Evolutionary conservation across 106 monocot genomes (phyloP).

Genomic region (Triglochin maritima): DNA sequence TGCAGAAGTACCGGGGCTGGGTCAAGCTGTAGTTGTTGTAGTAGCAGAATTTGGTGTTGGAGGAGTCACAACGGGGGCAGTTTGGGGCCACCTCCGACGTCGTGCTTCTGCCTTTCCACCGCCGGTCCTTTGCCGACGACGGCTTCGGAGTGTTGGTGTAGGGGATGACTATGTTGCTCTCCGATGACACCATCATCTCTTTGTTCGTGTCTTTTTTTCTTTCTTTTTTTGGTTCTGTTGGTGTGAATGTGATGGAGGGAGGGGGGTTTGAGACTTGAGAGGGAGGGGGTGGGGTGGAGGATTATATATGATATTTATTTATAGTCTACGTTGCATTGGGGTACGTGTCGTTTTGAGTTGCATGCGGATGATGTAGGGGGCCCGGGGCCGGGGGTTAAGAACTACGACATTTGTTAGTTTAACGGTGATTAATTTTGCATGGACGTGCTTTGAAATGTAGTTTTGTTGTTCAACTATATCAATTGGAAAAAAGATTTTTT

Average conservation of each 20-base stretch:
- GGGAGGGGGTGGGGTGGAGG: neutral
- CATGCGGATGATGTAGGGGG: neutral
- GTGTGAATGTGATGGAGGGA: neutral
- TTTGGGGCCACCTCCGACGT: neutral
- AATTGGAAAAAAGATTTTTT: too few species aligned
- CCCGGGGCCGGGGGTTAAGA: too few species aligned
- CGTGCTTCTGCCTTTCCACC: conserved; percentile 6
- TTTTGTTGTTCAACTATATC: too few species aligned
- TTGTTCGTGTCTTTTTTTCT: too few species aligned
- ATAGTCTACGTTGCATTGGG: neutral
- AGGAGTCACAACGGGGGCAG: conserved; percentile 25
- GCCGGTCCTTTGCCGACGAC: neutral
- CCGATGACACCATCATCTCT: neutral
- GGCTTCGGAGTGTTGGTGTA: neutral
- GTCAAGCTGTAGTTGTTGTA: conserved; percentile 90
- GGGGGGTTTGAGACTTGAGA: neutral
- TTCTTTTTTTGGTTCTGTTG: neutral
- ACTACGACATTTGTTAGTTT: too few species aligned
- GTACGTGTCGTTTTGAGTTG: neutral
- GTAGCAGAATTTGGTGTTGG: conserved; percentile 92
- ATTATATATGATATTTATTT: neutral
- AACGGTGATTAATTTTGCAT: too few species aligned
- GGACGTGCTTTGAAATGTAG: too few species aligned
- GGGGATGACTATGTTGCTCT: neutral
- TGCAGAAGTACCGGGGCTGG: conserved; percentile 77